Evolutionary conservation across 305 asterid species (phyloP), one percentile per base, ranked within the genome.

Genomic region (Rubia peregrina): DNA sequence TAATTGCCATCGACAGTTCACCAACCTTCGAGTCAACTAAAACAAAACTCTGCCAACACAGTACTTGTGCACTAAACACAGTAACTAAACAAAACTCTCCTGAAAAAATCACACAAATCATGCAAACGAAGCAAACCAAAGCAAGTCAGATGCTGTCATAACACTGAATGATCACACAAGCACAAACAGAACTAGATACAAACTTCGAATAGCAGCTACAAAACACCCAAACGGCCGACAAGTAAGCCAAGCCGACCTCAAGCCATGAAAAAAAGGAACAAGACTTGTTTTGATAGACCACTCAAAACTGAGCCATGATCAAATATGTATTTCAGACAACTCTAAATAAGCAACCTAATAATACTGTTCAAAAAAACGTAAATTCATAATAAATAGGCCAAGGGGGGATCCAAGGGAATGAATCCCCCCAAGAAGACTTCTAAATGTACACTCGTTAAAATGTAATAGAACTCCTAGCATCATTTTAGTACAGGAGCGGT

Each of bases 371-470:
- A 21, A 21, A 2, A 57, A 57, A 69, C 76, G 69, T 49, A 80
- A 73, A 78, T 75, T 66, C 83, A 77, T 71, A 19, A 17, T 5
- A 78, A 78, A 70, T 42, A 73, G 70, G 69, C 53, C 80, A 64
- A 74, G 70, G 73, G 59, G 59, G 59, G 59, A 51, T 51, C 17
- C 24, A 5, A 24, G 59, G 70, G 72, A n/a, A 67, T 16, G 69
- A 77, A 55, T n/a, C 9, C 59, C 57, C 79, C 79, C 60, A 21
- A 77, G 74, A 73, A 68, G 75, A 76, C 83, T 80, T 79, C 87
- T 83, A 85, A 81, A 85, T 85, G 71, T 85, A 87, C 89, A 80
- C 83, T 77, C 87, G 21, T 76, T 65, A 75, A 80, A 79, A 41
- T 61, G 73, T 67, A 43, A 64, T 55, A 55, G 68, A 68, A 74